Conservation (phyloP, 179 eudicot species). For the Beta lomatogona region DNA sequence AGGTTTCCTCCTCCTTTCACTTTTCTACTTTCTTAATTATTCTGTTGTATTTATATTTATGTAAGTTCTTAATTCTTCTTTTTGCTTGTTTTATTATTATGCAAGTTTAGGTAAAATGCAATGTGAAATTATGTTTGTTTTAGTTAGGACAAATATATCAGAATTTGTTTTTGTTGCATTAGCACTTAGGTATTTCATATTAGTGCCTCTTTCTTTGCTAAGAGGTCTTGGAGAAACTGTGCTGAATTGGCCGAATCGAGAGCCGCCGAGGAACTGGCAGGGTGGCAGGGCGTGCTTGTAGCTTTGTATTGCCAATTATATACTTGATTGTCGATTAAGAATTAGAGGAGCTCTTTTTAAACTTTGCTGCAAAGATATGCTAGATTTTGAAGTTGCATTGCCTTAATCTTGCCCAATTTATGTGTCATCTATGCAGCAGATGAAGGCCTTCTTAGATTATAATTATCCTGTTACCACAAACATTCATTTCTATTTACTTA, state of each 20-base stretch:
- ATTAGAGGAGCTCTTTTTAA: not conserved
- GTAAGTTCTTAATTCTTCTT: no score
- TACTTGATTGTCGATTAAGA: not conserved
- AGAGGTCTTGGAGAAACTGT: not conserved
- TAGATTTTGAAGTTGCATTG: not conserved
- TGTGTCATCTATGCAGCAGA: not conserved
- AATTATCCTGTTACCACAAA: not conserved
- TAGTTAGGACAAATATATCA: no score
- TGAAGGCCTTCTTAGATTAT: not conserved
- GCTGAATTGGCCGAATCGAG: not conserved
- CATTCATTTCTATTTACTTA: not conserved
- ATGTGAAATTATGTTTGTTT: no score
- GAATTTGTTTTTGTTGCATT: no score
- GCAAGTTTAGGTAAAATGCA: no score
- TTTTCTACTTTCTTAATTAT: not conserved
- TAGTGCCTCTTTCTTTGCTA: not conserved
- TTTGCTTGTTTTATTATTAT: no score
- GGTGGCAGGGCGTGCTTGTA: rapidly evolving
- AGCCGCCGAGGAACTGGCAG: not conserved
- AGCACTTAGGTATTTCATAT: no score
- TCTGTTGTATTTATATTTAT: no score
- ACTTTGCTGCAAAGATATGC: not conserved
- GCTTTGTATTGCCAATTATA: not conserved
- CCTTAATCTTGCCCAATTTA: not conserved
- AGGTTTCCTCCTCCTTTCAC: constrained; percentile 40